Percentiles rank a stretch among this genome's conserved stretches.
These are phyloP conservation scores for Lipomyces lipofer DNA, from an alignment of 805 yeast genomes.

Conservation along the genomic window DNA sequence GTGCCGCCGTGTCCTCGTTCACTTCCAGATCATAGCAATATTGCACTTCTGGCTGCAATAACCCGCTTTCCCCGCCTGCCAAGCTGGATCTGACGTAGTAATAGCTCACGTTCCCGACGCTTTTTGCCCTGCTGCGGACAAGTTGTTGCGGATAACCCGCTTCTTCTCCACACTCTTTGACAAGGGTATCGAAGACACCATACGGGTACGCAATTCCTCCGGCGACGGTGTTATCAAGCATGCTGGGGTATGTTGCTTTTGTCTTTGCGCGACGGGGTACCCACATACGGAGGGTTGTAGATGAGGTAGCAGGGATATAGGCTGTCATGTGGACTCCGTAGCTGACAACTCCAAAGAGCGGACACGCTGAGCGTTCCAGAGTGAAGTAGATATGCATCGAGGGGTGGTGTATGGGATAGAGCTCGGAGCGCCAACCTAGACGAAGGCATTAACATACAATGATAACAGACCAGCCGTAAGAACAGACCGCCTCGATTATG, in stretches of 20 bases:
- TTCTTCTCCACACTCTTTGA: slow-evolving; percentile 88
- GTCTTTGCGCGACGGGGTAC: slow-evolving; percentile 74
- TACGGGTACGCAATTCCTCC: slow-evolving; percentile 89
- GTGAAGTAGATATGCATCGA: slow-evolving; percentile 57
- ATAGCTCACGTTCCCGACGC: slow-evolving; percentile 73
- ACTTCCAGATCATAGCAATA: slow-evolving; percentile 71
- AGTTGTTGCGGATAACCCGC: slow-evolving; percentile 68
- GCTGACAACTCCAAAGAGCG: slow-evolving; percentile 79
- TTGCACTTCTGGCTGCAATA: slow-evolving; percentile 89
- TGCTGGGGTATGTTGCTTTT: slow-evolving; percentile 87
- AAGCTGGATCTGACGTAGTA: slow-evolving; percentile 35
- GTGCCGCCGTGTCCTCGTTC: slow-evolving; percentile 46
- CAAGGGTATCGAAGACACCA: slow-evolving; percentile 69
- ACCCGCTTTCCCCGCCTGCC: slow-evolving; percentile 49
- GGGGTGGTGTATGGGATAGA: slow-evolving; percentile 68
- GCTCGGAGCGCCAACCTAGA: slow-evolving; percentile 85
- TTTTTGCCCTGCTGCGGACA: slow-evolving; percentile 47
- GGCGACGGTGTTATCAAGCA: slow-evolving; percentile 91
- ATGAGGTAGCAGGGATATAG: slow-evolving; percentile 56
- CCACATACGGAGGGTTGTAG: slow-evolving; percentile 58
- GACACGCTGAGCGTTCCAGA: slow-evolving; percentile 79
- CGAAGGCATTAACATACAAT: too few relatives aligned
- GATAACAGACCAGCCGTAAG: slow-evolving; percentile 8
- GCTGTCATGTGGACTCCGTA: slow-evolving; percentile 91
- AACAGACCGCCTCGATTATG: slow-evolving; percentile 4